Base-by-base conservation (phyloP, 345 rosid genomes). In the Gossypium rotundifolium region DNA sequence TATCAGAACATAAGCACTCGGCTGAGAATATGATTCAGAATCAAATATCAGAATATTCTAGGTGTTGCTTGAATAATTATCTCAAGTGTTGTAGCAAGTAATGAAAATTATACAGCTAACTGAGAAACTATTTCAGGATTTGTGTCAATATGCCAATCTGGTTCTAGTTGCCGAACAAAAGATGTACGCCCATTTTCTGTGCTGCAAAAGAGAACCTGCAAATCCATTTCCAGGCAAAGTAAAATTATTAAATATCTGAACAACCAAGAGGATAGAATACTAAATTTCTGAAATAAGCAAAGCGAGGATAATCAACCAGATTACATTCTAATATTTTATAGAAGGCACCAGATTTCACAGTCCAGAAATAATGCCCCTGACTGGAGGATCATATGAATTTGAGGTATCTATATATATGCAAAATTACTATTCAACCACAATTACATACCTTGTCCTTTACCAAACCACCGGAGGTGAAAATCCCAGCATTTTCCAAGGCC, bases 171-270 rank as follows among this genome's bases (percentile, higher is more conserved):
- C 65, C 98, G 88, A 22, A 93, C 99, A 76, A 96, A 96, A 9
- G 99, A 96, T 38, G 96, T 77, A 45, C 99, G 81, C 59, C 99
- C 98, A 2, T 76, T 86, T 84, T 96, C 99, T 22, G 87, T 89
- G 84, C 98, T 90, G 82, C 99, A 93, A 78, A 96, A 96, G 74
- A 93, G 96, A 75, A 96, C 98, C 99, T 96, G 93, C 88, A 66
- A 17, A 51, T 42, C 60, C 78, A 80, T 77, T 81, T 71, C 33
- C 33, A 64, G 53, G 57, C 25, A 33, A 10, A 46, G 49, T 54
- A 64, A 38, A 64, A 33, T 63, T 52, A 63, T n/a, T 4, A 8
- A 14, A 27, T 20, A 63, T 18, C 20, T 52, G 3, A 65, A 3
- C 17, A 17, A 51, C 23, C 23, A 74, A 13, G 14, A 48, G 33